These are phyloP conservation scores for Hypoxylon fragiforme DNA, from an alignment of 495 filamentous ascomycete species.

Conservation along the genomic window DNA sequence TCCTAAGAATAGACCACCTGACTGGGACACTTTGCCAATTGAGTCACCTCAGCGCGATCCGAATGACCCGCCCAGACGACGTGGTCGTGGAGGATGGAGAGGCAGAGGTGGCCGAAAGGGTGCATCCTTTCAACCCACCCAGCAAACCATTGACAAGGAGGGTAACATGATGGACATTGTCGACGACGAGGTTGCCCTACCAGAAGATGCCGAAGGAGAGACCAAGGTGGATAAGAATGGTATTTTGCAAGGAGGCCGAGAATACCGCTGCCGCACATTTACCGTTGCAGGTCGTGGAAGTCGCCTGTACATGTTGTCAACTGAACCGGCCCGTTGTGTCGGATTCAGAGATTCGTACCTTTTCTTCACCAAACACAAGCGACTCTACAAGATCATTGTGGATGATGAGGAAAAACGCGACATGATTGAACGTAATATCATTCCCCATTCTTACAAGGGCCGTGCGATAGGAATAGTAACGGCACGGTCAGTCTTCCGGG, in stretches of 20 bases:
- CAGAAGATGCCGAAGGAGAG: conserved; percentile 86
- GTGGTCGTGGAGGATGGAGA: conserved; percentile 69
- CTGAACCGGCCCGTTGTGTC: conserved; percentile 92
- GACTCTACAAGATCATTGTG: conserved; percentile 94
- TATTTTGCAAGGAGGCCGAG: conserved; percentile 74
- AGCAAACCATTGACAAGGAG: conserved; percentile 91
- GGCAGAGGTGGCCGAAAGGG: conserved; percentile 74
- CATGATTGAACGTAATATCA: conserved; percentile 89
- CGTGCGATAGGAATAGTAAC: conserved; percentile 97
- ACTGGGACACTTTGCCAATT: conserved; percentile 66
- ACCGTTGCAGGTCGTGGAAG: conserved; percentile 82
- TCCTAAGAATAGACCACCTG: conserved; percentile 78
- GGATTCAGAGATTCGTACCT: conserved; percentile 97
- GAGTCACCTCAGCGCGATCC: conserved; percentile 59
- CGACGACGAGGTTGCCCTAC: conserved; percentile 86
- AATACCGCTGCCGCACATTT: conserved; percentile 94
- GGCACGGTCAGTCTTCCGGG: conserved; percentile 92
- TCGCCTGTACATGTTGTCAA: conserved; percentile 94
- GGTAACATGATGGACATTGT: conserved; percentile 90
- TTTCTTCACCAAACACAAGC: conserved; percentile 96
- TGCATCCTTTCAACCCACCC: conserved; percentile 67
- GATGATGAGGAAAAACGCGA: conserved; percentile 91
- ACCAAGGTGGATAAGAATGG: conserved; percentile 90
- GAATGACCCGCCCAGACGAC: conserved; percentile 61
- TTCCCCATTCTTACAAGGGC: conserved; percentile 97